A percentile compares a stretch with the other conserved stretches of the same genome.
phyloP scores from a whole-genome alignment of 352 stramenopile genomes.

The Globisporangium carolinianum region DNA sequence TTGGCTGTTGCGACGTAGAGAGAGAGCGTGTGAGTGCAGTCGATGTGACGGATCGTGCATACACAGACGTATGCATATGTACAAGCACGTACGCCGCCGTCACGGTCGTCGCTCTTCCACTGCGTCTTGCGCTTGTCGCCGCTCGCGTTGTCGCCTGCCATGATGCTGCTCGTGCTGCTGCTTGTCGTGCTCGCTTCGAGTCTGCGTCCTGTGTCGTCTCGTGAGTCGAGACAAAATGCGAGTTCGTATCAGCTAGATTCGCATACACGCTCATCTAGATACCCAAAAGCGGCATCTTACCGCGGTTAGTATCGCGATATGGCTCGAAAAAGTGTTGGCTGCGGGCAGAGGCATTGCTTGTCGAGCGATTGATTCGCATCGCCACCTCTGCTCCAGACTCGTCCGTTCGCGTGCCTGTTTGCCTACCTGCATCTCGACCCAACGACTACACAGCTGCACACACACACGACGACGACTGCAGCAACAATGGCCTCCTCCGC shows the following conservation, averaged over 20 bases:
- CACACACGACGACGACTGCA: neutral
- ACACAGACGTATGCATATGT: too few relatives aligned
- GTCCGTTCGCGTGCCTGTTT: slow-evolving; percentile 4
- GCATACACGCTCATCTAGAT: neutral
- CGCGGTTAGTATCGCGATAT: neutral
- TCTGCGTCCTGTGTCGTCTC: neutral
- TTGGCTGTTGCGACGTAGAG: slow-evolving; percentile 13
- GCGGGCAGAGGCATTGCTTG: neutral
- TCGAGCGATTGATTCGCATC: neutral
- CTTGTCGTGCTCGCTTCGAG: neutral
- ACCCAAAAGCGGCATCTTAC: neutral
- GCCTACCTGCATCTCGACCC: slow-evolving; percentile 6
- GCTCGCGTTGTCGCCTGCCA: slow-evolving; percentile 21
- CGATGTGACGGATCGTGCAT: too few relatives aligned
- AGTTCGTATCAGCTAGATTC: neutral
- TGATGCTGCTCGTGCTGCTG: neutral
- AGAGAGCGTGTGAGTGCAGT: neutral
- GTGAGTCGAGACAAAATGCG: neutral
- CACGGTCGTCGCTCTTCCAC: slow-evolving; percentile 31
- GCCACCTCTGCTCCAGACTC: too few relatives aligned
- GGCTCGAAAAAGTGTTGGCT: neutral
- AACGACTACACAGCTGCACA: neutral
- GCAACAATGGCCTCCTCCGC: slow-evolving; percentile 26
- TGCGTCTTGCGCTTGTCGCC: slow-evolving; percentile 51
- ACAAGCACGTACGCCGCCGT: slow-evolving; percentile 3